Base-by-base conservation (phyloP, 441 rosid species). In the Capsella rubella region DNA sequence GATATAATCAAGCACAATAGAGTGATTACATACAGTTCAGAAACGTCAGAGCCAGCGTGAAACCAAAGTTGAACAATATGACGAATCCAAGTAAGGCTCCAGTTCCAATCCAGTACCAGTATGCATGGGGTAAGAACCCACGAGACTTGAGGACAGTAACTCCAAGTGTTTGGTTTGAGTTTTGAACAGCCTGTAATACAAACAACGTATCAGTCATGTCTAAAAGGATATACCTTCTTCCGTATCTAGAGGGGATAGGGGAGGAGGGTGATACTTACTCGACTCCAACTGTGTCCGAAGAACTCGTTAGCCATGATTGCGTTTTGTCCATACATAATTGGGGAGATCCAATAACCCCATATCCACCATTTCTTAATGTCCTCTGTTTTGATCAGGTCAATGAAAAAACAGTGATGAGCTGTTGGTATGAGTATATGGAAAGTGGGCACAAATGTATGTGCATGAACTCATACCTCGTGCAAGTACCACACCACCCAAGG, bases 281-380 rank as follows among this genome's bases (percentile, higher is more conserved):
- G 88, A 12, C 76, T 82, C 98, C 98, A 93, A 34, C 86, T 84
- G 31, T 85, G 57, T 42, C 96, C 96, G 4, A 93, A 90, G 75
- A 87, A 93, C 77, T 91, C 98, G 46, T 93, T 93, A 58, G 83
- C 88, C 6, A 83, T 73, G 2, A 92, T 77, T 3, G 95, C 97
- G 40, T 87, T 86, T 75, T 92, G 96, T 35, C 81, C 95, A 27
- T 92, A 92, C 97, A 92, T 92, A 66, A 92, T 29, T 8, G 96
- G 97, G 4, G 96, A 92, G 43, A 72, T 29, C 96, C 95, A 92
- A 72, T 80, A 92, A 67, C 84, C 96, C 97, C 96, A 92, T 64
- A 77, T 73, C 96, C 92, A 89, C 97, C 97, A 92, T 64, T 83
- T 80, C 84, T 87, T 89, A 2, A 89, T 78, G 50, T 78, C 69